phyloP scores from a whole-genome alignment of 345 rosid genomes.

The Salix brachista region DNA sequence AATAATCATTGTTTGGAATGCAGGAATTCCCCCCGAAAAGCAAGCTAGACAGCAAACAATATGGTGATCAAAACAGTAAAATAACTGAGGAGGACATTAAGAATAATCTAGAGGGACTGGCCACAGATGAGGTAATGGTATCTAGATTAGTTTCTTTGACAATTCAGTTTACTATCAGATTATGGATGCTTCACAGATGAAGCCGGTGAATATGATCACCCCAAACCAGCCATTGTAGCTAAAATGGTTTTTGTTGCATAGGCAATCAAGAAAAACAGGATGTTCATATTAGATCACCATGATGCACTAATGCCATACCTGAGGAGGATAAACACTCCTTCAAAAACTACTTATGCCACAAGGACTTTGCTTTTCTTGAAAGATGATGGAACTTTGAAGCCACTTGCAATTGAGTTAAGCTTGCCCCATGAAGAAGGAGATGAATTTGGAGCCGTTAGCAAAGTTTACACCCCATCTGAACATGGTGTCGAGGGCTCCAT shows the following conservation, averaged over 20 bases:
- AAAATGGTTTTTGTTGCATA: conserved; percentile 13
- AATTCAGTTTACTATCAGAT: neutral
- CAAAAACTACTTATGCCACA: conserved; percentile 60
- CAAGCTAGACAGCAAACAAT: conserved; percentile 17
- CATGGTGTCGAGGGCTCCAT: conserved; percentile 54
- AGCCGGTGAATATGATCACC: too few relatives aligned
- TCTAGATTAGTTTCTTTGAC: neutral
- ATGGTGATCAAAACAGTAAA: conserved; percentile 34
- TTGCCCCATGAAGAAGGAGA: conserved; percentile 69
- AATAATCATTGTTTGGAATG: neutral
- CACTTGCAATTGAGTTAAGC: conserved; percentile 77
- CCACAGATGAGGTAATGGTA: conserved; percentile 18
- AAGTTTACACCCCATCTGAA: conserved; percentile 71
- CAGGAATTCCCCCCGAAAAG: conserved; percentile 45
- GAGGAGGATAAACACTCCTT: conserved; percentile 58
- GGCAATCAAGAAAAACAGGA: conserved; percentile 57
- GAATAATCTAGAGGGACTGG: conserved; percentile 22
- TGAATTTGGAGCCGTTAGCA: conserved; percentile 50
- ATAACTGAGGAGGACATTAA: conserved; percentile 32
- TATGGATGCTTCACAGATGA: neutral
- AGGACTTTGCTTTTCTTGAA: conserved; percentile 75
- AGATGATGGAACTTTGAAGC: conserved; percentile 77
- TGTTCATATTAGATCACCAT: conserved; percentile 81
- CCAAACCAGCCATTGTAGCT: neutral
- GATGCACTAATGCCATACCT: conserved; percentile 75